Percentiles rank a stretch among this genome's conserved stretches.
These are phyloP conservation scores for Colletotrichum navitas DNA, from an alignment of 2,329 filamentous ascomycete genomes.

Conservation along the genomic window DNA sequence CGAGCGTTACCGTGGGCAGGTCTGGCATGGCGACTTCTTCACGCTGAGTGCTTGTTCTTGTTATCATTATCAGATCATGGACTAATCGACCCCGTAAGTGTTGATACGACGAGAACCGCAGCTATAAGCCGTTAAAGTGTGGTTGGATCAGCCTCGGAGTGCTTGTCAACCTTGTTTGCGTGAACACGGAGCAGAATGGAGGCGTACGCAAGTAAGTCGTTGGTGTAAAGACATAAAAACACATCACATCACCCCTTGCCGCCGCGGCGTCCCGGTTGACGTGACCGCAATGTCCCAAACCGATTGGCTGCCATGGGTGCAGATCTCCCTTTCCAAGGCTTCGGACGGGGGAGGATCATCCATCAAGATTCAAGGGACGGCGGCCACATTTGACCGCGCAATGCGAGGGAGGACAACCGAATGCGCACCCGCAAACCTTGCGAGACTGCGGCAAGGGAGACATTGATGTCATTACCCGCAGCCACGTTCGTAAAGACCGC, in stretches of 20 bases:
- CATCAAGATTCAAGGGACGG: background rate
- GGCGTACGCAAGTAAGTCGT: background rate
- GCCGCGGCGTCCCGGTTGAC: constrained; percentile 10
- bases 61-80: too few relatives aligned
- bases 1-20: constrained; percentile 51
- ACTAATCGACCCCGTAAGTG: accelerated
- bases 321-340: constrained; percentile 11
- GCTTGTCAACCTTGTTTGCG: background rate
- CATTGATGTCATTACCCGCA: constrained; percentile 32
- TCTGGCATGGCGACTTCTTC: constrained; percentile 14
- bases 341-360: constrained; percentile 8
- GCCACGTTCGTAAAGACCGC: constrained; percentile 26
- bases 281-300: background rate
- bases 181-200: too few relatives aligned
- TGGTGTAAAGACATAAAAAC: background rate
- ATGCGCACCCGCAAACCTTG: background rate
- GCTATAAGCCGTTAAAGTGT: background rate
- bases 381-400: background rate
- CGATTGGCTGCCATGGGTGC: constrained; percentile 7
- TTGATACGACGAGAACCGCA: background rate
- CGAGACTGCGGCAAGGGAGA: background rate
- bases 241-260: background rate
- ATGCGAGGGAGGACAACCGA: background rate
- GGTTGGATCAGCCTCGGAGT: too few relatives aligned
- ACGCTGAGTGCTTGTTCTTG: background rate